Evolutionary conservation across 1,139 yeast genomes (phyloP).

Genomic region (Lizanozyma gosingica): DNA sequence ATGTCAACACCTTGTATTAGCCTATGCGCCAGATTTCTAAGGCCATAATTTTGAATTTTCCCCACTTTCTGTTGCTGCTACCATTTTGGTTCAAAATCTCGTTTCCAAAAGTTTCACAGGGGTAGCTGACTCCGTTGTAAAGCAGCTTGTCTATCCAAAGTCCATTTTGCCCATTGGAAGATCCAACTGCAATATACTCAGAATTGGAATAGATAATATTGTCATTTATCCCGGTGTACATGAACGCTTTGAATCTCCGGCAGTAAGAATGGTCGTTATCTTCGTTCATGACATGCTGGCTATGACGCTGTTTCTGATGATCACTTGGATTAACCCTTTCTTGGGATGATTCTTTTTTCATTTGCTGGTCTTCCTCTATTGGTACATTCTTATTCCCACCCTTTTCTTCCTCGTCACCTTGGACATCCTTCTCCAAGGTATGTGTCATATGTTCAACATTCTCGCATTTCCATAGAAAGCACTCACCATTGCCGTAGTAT

Average conservation of each 20-base stretch:
- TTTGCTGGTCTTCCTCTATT: neutral
- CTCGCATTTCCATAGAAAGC: conserved; percentile 79
- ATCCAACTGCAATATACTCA: conserved; percentile 76
- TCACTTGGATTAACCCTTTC: neutral
- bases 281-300: neutral
- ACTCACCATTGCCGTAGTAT: conserved; percentile 91
- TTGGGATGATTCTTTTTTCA: neutral
- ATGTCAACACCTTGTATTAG: neutral
- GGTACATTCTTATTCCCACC: neutral
- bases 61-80: conserved; percentile 16
- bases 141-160: conserved; percentile 77
- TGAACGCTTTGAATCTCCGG: conserved; percentile 63
- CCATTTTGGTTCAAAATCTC: conserved; percentile 61
- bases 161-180: conserved; percentile 86
- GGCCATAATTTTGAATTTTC: conserved; percentile 63
- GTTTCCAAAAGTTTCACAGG: conserved; percentile 84
- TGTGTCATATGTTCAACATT: conserved; percentile 12
- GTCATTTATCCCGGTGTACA: conserved; percentile 84
- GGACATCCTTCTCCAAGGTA: neutral
- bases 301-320: neutral
- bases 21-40: conserved; percentile 85
- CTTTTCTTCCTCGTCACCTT: conserved; percentile 1
- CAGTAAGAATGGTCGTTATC: neutral
- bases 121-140: conserved; percentile 66
- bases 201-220: conserved; percentile 77